Conservation (phyloP, 148 eudicot species). For the Silene uniflora region DNA sequence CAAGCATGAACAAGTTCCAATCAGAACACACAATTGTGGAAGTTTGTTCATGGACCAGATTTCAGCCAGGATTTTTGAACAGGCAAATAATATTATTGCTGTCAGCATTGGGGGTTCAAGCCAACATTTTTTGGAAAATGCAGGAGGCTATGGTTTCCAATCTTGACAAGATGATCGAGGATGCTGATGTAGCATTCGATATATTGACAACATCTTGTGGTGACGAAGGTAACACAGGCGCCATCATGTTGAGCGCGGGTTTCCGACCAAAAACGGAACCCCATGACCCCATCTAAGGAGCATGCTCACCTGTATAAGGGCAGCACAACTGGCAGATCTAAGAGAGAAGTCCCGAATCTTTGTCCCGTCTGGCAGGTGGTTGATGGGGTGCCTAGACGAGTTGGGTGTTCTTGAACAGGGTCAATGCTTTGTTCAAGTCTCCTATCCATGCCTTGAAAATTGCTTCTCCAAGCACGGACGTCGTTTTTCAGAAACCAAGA, state of each 20-base stretch:
- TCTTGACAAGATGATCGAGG: constrained; percentile 53
- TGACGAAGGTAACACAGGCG: constrained; percentile 76
- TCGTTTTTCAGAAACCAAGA: constrained; percentile 46
- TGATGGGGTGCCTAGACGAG: constrained; percentile 95
- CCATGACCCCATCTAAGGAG: constrained; percentile 79
- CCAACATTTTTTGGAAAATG: constrained; percentile 70
- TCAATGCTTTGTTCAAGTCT: constrained; percentile 78
- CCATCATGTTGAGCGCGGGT: constrained; percentile 87
- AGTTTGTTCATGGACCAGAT: constrained; percentile 88
- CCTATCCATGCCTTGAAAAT: constrained; percentile 58
- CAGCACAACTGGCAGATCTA: constrained; percentile 70
- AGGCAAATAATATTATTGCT: constrained; percentile 77
- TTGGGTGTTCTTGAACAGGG: constrained; percentile 69
- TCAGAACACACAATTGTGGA: constrained; percentile 64
- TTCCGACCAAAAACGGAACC: constrained; percentile 76
- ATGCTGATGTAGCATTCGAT: constrained; percentile 64
- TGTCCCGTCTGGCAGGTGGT: constrained; percentile 74
- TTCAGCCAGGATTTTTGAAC: constrained; percentile 82
- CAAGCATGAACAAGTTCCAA: constrained; percentile 77
- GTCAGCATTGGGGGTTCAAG: constrained; percentile 60
- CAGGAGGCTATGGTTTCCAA: constrained; percentile 62
- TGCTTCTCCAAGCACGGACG: constrained; percentile 72
- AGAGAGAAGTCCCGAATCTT: constrained; percentile 78
- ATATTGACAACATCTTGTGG: constrained; percentile 70
- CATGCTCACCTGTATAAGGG: constrained; percentile 74